A percentile compares a stretch with the other conserved stretches of the same genome.
These are phyloP conservation scores for Zasmidium cellare DNA, from an alignment of 2,329 filamentous ascomycete species.

Conservation along the genomic window DNA sequence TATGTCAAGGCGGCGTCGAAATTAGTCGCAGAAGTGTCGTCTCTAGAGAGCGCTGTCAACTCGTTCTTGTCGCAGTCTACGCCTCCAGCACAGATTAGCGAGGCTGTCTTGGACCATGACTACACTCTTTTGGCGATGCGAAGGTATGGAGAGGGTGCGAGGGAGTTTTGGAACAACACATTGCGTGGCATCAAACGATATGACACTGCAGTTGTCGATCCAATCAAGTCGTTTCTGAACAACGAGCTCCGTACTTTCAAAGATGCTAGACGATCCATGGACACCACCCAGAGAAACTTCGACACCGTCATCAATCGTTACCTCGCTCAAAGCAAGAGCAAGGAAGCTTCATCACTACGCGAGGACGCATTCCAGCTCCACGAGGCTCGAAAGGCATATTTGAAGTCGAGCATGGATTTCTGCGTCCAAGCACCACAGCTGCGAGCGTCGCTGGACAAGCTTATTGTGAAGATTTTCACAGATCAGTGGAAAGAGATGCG, in stretches of 20 bases:
- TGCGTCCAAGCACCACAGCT: constrained; percentile 85
- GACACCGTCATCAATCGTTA: constrained; percentile 82
- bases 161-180: constrained; percentile 82
- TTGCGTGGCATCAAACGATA: constrained; percentile 74
- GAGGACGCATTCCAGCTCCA: constrained; percentile 97
- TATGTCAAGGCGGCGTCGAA: constrained; percentile 64
- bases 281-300: constrained; percentile 78
- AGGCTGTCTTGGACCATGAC: constrained; percentile 89
- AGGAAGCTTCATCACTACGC: constrained; percentile 84
- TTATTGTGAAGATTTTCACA: constrained; percentile 79
- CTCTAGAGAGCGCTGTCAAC: constrained; percentile 78
- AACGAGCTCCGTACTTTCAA: constrained; percentile 84
- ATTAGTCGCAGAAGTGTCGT: constrained; percentile 65
- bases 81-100: constrained; percentile 72
- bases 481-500: constrained; percentile 90
- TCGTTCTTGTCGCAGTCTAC: constrained; percentile 72
- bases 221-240: constrained; percentile 73
- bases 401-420: constrained; percentile 92
- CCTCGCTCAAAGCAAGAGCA: constrained; percentile 82
- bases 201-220: constrained; percentile 75
- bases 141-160: constrained; percentile 78
- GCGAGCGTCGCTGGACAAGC: constrained; percentile 77
- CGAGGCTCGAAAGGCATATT: constrained; percentile 84
- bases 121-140: constrained; percentile 87
- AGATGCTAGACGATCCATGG: constrained; percentile 74